Evolutionary conservation across 495 filamentous ascomycete genomes (phyloP), one percentile per base, ranked within the genome.

Genomic region (Podospora comata): DNA sequence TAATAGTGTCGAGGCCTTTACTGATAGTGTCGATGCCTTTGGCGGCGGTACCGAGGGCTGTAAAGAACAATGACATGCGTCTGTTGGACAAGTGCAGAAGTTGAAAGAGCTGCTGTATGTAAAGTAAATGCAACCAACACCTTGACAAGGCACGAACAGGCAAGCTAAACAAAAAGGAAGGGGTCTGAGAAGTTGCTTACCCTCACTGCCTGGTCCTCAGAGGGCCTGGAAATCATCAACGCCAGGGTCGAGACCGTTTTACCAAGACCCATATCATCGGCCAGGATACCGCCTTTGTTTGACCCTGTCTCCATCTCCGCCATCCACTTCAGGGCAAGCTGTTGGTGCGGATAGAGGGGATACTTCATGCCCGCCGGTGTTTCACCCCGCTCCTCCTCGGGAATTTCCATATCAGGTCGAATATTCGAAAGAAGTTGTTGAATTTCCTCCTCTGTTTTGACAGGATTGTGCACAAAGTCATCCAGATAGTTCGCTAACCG

Each of bases 221-320:
- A 72, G 0, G 85, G 88, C 28, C 88, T 83, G n/a, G 88, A 85
- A 1, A 94, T 83, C 69, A 99, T 91, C 39, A 99, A 84, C 2
- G 95, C 89, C 26, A 99, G 82, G 18, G 92, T 88, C 70, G 94
- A 91, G 60, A 99, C 90, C 2, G 95, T 99, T 80, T 99, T 99
- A 23, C 95, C 95, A 11, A 99, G 83, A 13, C 95, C 95, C 95
- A 99, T 99, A 62, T 94, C 92, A 74, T 96, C 92, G 4, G 91
- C 93, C 60, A 95, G 84, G 70, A 97, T 92, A 13, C 92, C 93
- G 53, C 93, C 93, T 71, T 90, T 92, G 67, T 90, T 91, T 3
- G 80, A 83, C 16, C 89, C 87, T 60, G 90, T 86, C 77, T 97
- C 93, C 84, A 91, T 92, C 6, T 86, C 83, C 72, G 88, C 90